These are phyloP conservation scores for Diaporthe helianthi DNA, from an alignment of 2,329 filamentous ascomycete genomes.

Conservation along the genomic window DNA sequence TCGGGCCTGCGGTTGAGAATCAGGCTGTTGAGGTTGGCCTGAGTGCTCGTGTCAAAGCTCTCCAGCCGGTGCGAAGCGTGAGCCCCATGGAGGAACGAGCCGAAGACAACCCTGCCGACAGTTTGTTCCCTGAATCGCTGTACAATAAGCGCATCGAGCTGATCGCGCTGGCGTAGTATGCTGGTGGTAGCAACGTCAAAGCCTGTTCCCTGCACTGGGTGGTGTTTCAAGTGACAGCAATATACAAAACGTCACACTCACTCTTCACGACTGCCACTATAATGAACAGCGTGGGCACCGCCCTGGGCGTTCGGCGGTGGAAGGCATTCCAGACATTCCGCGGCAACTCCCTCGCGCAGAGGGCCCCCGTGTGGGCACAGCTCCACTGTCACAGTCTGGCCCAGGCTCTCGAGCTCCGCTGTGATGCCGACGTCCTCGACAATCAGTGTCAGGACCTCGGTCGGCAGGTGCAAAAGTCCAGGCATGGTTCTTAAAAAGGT, in stretches of 20 bases:
- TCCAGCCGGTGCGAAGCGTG: neutral
- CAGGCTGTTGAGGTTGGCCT: neutral
- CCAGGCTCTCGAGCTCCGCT: constrained; percentile 15
- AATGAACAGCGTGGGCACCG: neutral
- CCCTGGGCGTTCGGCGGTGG: neutral
- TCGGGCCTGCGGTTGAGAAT: neutral
- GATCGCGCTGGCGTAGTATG: neutral
- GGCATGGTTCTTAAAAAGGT: neutral
- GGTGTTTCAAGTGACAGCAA: neutral
- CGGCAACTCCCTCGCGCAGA: neutral
- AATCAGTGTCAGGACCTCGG: constrained; percentile 15
- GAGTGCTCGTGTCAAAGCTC: neutral
- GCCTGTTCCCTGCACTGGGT: neutral
- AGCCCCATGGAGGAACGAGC: neutral
- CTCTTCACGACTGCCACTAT: neutral
- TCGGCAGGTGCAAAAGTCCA: neutral
- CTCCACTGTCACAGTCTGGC: neutral
- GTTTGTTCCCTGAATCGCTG: neutral
- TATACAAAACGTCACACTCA: constrained; percentile 1
- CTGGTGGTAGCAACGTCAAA: neutral
- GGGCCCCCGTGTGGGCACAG: neutral
- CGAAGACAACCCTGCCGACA: neutral
- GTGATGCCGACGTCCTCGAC: constrained; percentile 16
- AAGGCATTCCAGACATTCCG: neutral
- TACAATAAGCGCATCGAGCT: neutral